Base-by-base conservation (phyloP, 2,329 filamentous ascomycete species). In the Trichoderma sp. region DNA sequence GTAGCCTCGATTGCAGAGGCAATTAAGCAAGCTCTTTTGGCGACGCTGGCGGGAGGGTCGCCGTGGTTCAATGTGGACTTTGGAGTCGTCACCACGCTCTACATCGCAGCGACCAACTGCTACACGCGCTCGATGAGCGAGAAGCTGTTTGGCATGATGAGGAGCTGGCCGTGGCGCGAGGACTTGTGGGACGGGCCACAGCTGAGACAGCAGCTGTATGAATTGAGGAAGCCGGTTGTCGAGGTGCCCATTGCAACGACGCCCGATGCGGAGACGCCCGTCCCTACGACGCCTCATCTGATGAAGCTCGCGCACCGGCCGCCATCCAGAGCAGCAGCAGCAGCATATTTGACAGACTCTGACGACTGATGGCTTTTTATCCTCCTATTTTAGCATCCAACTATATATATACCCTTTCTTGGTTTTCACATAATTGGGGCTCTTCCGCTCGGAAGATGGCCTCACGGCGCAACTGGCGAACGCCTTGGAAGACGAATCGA, bases 131-230 rank as follows among this genome's bases (percentile, higher is more conserved):
- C n/a, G 12, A 64, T 65, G 34, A 67, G 44, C 45, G 57, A 63
- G 43, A 63, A 56, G 24, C 21, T 69, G 21, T 51, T 65, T 12
- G 21, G 21, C 5, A 56, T 67, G 62, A 68, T 68, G 34, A 64
- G 41, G 7, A 62, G 61, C 24, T 69, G 68, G 68, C 68, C 67
- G 1, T 55, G 60, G 50, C 62, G 56, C 19, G 68, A 69, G 55
- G 67, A 67, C 43, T 41, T 70, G n/a, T 70, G 68, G 68, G 68
- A 70, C 26, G 68, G 68, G 15, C 66, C 69, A 19, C 62, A 52
- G n/a, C 48, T 70, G 44, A 64, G 69, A 30, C 51, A 54, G 3
- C 63, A 63, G 52, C 54, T 68, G 17, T 48, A 64, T 30, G 41
- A 63, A n/a, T 19, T 55, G 14, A 48, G 65, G 51, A 66, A 56